Evolutionary conservation across 2,329 filamentous ascomycete species (phyloP).

Genomic region (Pseudonectria foliicola): DNA sequence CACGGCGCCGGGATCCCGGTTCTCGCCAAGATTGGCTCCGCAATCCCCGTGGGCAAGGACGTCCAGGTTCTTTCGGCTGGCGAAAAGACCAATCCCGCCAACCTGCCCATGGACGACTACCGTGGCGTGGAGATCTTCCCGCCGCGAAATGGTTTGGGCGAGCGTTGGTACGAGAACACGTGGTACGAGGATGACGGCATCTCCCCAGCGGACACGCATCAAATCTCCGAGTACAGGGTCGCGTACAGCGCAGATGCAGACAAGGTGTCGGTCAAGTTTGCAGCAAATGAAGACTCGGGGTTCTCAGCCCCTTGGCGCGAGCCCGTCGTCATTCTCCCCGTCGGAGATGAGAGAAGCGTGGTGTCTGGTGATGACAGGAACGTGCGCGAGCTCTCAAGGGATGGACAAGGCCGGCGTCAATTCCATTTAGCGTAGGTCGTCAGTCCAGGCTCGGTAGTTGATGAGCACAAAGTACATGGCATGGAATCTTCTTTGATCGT

Average conservation of each 20-base stretch:
- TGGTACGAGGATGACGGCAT: slow-evolving; percentile 36
- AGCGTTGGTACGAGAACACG: slow-evolving; percentile 20
- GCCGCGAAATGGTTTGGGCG: slow-evolving; percentile 13
- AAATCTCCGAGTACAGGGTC: slow-evolving; percentile 26
- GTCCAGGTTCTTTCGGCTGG: slow-evolving; percentile 29
- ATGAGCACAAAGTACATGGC: too few relatives aligned
- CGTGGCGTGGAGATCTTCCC: slow-evolving; percentile 38
- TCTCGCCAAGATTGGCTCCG: slow-evolving; percentile 31
- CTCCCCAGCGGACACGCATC: slow-evolving; percentile 22
- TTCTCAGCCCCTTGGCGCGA: slow-evolving; percentile 29
- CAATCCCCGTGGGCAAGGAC: slow-evolving; percentile 32
- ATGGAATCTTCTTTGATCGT: too few relatives aligned
- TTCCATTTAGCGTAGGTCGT: slow-evolving; percentile 1
- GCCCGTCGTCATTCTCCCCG: slow-evolving; percentile 24
- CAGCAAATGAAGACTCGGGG: slow-evolving; percentile 23
- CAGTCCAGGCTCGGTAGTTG: too few relatives aligned
- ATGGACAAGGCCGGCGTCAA: slow-evolving; percentile 13
- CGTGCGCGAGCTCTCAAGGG: slow-evolving; percentile 10
- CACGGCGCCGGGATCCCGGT: slow-evolving; percentile 34
- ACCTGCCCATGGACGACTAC: slow-evolving; percentile 34
- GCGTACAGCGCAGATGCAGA: slow-evolving; percentile 15
- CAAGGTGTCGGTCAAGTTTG: slow-evolving; percentile 21
- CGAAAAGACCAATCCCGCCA: slow-evolving; percentile 31
- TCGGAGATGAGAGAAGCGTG: slow-evolving; percentile 22
- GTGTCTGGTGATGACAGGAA: slow-evolving; percentile 3